Conservation (phyloP, 805 yeast species). For the Hanseniaspora vineae region DNA sequence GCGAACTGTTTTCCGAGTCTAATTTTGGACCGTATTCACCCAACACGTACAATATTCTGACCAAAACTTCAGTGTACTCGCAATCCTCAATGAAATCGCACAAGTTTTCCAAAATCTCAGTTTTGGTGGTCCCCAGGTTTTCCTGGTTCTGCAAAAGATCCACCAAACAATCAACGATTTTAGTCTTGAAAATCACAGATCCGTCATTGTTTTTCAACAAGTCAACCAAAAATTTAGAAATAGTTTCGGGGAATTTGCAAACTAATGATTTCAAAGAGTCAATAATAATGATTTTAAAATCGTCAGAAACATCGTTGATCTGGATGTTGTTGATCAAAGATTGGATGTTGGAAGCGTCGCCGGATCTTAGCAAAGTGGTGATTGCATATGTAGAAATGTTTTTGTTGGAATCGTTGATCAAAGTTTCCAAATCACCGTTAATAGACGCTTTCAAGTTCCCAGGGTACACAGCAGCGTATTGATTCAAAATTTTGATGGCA, state of each 20-base stretch:
- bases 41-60: conserved; percentile 79
- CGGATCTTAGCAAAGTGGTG: conserved; percentile 89
- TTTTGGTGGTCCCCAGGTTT: conserved; percentile 26
- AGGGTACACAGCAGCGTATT: conserved; percentile 49
- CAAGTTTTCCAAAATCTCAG: conserved; percentile 69
- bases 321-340: conserved; percentile 78
- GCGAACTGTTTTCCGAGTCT: conserved; percentile 62
- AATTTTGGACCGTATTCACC: conserved; percentile 86
- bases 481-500: conserved; percentile 81
- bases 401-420: conserved; percentile 81
- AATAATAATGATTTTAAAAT: conserved; percentile 85
- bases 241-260: conserved; percentile 78
- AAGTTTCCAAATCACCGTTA: conserved; percentile 71
- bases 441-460: conserved; percentile 67
- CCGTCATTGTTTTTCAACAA: conserved; percentile 79
- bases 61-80: conserved; percentile 86
- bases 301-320: conserved; percentile 90
- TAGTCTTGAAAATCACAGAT: conserved; percentile 69
- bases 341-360: conserved; percentile 81
- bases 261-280: conserved; percentile 91
- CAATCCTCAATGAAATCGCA: conserved; percentile 98
- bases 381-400: conserved; percentile 94
- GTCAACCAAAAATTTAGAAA: conserved; percentile 71
- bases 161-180: conserved; percentile 84
- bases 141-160: conserved; percentile 53